These are phyloP conservation scores for Fusarium foetens DNA, from an alignment of 2,329 filamentous ascomycete species.

Conservation along the genomic window DNA sequence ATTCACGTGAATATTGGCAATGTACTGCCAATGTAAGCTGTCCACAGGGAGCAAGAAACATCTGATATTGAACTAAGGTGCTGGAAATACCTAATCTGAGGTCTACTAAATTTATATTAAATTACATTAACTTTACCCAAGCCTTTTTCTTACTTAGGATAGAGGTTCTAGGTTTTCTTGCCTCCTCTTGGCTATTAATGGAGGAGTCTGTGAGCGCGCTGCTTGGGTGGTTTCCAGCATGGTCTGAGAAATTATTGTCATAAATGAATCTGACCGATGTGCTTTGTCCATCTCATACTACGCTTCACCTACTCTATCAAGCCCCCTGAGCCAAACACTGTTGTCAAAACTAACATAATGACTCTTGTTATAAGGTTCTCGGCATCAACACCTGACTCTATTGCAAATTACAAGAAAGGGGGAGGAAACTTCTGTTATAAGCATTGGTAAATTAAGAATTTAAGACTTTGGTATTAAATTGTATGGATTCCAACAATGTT, in stretches of 20 bases:
- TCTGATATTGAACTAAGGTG: neutral
- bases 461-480: neutral
- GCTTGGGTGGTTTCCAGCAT: neutral
- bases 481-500: neutral
- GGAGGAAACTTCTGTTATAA: neutral
- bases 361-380: neutral
- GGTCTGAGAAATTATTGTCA: neutral
- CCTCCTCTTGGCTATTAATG: neutral
- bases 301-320: neutral
- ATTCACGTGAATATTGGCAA: conserved; percentile 2
- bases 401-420: neutral
- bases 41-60: neutral
- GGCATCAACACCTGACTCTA: neutral
- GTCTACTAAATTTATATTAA: neutral
- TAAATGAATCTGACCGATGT: neutral
- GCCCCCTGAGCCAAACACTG: neutral
- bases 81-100: neutral
- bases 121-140: too few species aligned
- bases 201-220: neutral
- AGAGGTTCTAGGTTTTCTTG: neutral
- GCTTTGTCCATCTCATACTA: neutral
- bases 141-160: neutral
- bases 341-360: too few species aligned
- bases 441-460: neutral
- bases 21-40: neutral